phyloP scores from a whole-genome alignment of 208 protist species.

The Cochliopodium minus region DNA sequence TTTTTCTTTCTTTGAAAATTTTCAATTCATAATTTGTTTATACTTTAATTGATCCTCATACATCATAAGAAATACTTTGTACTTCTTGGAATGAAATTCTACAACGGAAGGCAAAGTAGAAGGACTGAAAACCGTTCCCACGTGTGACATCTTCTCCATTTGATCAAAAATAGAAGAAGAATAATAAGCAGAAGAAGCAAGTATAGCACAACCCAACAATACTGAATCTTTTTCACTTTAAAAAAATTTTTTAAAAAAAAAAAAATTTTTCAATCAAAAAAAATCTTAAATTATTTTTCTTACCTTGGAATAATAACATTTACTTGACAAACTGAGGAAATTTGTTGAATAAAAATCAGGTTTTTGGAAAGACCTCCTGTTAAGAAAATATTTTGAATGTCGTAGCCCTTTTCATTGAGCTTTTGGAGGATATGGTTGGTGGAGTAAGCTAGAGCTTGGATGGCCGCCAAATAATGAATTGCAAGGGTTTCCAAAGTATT shows the following conservation, averaged over 20 bases:
- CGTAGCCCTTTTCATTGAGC: slow-evolving; percentile 5
- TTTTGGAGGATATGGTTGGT: slow-evolving; percentile 14
- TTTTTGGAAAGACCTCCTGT: slow-evolving; percentile 24
- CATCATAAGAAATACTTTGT: slow-evolving; percentile 14
- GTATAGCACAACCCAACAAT: slow-evolving; percentile 12
- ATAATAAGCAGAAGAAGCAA: neutral
- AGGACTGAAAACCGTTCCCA: neutral
- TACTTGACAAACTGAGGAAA: neutral
- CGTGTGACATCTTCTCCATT: slow-evolving; percentile 6
- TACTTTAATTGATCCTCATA: slow-evolving; percentile 18
- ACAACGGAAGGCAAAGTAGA: neutral
- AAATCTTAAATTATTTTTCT: too few relatives aligned
- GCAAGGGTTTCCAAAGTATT: slow-evolving; percentile 11
- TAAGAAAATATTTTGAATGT: slow-evolving; percentile 11
- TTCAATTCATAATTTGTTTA: slow-evolving; percentile 12
- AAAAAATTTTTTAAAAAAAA: too few relatives aligned
- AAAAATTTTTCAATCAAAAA: too few relatives aligned
- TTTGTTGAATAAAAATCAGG: slow-evolving; percentile 14
- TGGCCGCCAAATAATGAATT: slow-evolving; percentile 14
- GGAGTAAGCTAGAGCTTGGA: slow-evolving; percentile 16
- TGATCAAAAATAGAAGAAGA: neutral
- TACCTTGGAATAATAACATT: neutral
- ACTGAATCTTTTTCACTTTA: slow-evolving; percentile 8
- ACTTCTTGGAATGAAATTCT: slow-evolving; percentile 11
- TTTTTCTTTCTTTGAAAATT: too few relatives aligned